A percentile compares a stretch with the other conserved stretches of the same genome.
Evolutionary conservation across 1,139 yeast species (phyloP).

Genomic region (Nakaseomyces uthaithaninus): DNA sequence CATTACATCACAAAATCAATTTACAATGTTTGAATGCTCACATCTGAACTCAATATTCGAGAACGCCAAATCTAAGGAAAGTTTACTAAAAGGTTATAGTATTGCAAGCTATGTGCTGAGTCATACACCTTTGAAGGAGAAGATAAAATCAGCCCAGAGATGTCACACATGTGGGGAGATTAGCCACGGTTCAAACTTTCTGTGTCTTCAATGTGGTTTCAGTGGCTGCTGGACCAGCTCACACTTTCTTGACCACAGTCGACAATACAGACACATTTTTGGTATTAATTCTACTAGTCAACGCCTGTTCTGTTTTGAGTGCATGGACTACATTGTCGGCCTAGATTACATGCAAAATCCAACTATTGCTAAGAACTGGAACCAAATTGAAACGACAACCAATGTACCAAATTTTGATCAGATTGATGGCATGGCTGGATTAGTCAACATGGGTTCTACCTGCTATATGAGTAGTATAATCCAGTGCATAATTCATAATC

Average conservation of each 20-base stretch:
- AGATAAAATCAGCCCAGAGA: constrained; percentile 19
- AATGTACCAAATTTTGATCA: constrained; percentile 53
- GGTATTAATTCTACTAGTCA: constrained; percentile 46
- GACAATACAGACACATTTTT: constrained; percentile 57
- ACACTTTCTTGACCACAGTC: constrained; percentile 59
- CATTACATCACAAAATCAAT: not conserved
- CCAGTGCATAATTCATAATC: constrained; percentile 83
- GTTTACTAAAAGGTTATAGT: constrained; percentile 25
- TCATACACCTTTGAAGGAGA: constrained; percentile 20
- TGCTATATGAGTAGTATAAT: constrained; percentile 90
- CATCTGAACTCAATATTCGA: constrained; percentile 27
- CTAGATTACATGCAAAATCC: constrained; percentile 21
- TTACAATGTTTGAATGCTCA: constrained; percentile 1
- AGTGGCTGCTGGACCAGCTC: constrained; percentile 59
- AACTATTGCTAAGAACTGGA: constrained; percentile 24
- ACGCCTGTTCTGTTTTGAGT: constrained; percentile 64
- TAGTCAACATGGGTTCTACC: constrained; percentile 90
- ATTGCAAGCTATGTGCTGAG: constrained; percentile 23
- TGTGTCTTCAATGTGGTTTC: constrained; percentile 79
- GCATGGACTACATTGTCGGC: constrained; percentile 65
- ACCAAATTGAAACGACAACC: constrained; percentile 31
- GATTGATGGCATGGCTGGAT: constrained; percentile 71
- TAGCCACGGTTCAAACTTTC: constrained; percentile 43
- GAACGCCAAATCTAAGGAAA: constrained; percentile 23
- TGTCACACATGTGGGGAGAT: constrained; percentile 30